Base-by-base conservation (phyloP, 768 basidiomycete genomes). In the Wakefieldia striispora region DNA sequence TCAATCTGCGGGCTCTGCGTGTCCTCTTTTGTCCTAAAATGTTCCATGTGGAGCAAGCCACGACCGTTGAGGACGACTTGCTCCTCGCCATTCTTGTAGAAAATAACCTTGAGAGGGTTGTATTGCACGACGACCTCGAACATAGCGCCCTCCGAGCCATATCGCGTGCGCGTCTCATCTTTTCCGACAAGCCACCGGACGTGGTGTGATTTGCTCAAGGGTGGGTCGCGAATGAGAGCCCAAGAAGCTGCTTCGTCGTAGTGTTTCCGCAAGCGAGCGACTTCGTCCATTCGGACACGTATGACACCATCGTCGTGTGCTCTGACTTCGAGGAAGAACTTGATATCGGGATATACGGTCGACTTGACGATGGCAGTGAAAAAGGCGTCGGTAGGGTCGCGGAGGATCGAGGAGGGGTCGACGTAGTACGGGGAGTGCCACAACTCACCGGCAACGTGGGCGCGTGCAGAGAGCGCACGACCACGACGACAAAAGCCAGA, bases 41-140 rank as follows among this genome's bases (percentile, higher is more conserved):
- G 97, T 64, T 99, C 97, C 95, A 99, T 95, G 58, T 98, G 95
- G 55, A 99, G 74, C 26, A 99, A 76, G 2, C 91, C 90, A 35
- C 83, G 78, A 2, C 90, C 92, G 60, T 99, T 99, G 31, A 99
- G 69, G 9, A 93, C 84, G 42, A 99, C 77, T 61, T 97, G 88
- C 50, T 88, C 86, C 63, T 82, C 84, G 3, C 90, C 91, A 49
- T 81, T 76, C 29, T 85, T 79, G 39, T 81, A 73, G 54, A 97
- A 76, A 1, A 80, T 77, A 34, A 98, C 73, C 55, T 79, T 81
- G 59, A 98, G 71, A 2, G 95, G 95, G 23, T 81, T 72, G 65
- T 86, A 91, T 34, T 78, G 67, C 53, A 98, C 79, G 4, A 81
- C 75, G 14, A 93, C 75, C 58, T 88, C 82, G 42, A 81, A 73